phyloP scores from a whole-genome alignment of 192 early-diverging fungal genomes.

The Coemansia sp. region DNA sequence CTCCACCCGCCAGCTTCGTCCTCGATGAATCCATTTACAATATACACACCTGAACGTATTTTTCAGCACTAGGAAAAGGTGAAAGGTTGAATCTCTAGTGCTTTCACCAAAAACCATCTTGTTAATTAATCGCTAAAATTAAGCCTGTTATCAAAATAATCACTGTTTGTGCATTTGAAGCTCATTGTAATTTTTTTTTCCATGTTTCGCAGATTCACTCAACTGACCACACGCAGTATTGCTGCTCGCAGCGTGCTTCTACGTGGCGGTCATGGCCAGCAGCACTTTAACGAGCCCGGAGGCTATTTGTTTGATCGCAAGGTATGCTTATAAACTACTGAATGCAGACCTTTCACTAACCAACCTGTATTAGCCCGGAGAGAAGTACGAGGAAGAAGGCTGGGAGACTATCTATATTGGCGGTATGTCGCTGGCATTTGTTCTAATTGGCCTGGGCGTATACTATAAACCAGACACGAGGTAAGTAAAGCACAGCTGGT shows the following conservation, averaged over 20 bases:
- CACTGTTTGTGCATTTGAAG: too few relatives aligned
- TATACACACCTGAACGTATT: too few relatives aligned
- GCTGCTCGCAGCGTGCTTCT: conserved; percentile 39
- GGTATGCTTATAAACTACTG: conserved; percentile 65
- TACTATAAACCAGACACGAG: conserved; percentile 80
- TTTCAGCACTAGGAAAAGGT: too few relatives aligned
- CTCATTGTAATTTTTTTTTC: conserved; percentile 1
- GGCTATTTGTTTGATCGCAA: conserved; percentile 77
- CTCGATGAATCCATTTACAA: too few relatives aligned
- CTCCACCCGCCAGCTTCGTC: too few relatives aligned
- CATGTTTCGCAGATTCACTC: conserved; percentile 34
- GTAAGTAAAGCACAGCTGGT: conserved; percentile 29
- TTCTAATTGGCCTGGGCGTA: conserved; percentile 51
- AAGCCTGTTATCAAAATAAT: too few relatives aligned
- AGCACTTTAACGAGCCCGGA: conserved; percentile 67
- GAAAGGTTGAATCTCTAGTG: too few relatives aligned
- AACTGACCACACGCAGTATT: conserved; percentile 21
- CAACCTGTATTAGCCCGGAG: conserved; percentile 50
- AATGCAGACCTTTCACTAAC: too few relatives aligned
- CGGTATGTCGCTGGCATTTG: conserved; percentile 62
- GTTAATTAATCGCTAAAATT: too few relatives aligned
- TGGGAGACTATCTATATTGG: conserved; percentile 69
- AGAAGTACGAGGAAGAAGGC: conserved; percentile 69
- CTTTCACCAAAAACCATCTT: too few relatives aligned
- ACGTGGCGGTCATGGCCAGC: conserved; percentile 59